Conservation (phyloP, 805 yeast species). For the Barnettozyma salicaria region DNA sequence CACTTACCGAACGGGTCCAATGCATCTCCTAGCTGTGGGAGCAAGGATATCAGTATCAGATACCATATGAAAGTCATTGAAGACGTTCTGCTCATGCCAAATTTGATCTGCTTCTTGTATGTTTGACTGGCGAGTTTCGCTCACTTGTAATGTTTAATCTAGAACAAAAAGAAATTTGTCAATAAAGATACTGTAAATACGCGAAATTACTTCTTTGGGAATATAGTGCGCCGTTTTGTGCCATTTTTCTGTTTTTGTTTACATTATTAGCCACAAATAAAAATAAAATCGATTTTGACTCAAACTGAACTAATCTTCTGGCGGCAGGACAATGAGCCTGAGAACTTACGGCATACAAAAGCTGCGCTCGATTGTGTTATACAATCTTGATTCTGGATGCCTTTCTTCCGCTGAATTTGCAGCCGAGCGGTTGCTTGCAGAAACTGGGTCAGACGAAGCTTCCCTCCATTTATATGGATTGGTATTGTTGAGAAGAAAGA, state of each 20-base stretch:
- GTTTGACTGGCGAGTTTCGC: background rate
- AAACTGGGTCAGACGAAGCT: conserved; percentile 43
- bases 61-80: conserved; percentile 1
- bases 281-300: background rate
- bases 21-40: conserved; percentile 9
- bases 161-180: too few relatives aligned
- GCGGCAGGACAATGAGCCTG: conserved; percentile 12
- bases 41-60: conserved; percentile 3
- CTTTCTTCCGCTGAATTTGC: conserved; percentile 77
- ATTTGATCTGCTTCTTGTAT: background rate
- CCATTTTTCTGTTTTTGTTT: conserved; percentile 2
- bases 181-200: too few relatives aligned
- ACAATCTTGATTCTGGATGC: conserved; percentile 66
- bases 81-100: conserved; percentile 2
- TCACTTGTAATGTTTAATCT: background rate
- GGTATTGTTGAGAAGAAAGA: conserved; percentile 51
- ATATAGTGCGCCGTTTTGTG: background rate
- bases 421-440: conserved; percentile 72
- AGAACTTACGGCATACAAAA: conserved; percentile 31
- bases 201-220: too few relatives aligned
- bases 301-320: too few relatives aligned
- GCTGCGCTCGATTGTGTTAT: conserved; percentile 55
- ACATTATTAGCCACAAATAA: background rate
- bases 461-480: conserved; percentile 66
- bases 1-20: conserved; percentile 24